phyloP scores from a whole-genome alignment of 352 stramenopile genomes.

The Pythium insidiosum region DNA sequence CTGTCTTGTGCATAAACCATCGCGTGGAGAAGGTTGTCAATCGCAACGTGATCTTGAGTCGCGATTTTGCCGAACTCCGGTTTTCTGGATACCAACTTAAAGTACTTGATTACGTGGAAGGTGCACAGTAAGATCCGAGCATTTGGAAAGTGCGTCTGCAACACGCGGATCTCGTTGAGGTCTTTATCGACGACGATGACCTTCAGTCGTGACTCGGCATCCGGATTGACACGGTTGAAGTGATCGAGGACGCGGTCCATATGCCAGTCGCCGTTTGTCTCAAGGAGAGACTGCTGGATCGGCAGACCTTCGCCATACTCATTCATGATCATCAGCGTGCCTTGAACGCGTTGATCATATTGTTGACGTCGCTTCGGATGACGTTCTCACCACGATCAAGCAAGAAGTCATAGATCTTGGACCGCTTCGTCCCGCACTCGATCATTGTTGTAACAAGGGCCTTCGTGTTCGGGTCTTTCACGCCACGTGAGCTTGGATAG shows the following conservation, averaged over 20 bases:
- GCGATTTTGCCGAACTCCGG: slow-evolving; percentile 12
- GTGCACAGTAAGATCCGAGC: slow-evolving; percentile 2
- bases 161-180: slow-evolving; percentile 7
- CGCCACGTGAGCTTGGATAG: too few species aligned
- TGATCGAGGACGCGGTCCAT: slow-evolving; percentile 1
- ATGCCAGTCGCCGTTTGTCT: slow-evolving; percentile 9
- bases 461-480: too few species aligned
- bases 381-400: too few species aligned
- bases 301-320: too few species aligned
- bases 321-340: too few species aligned
- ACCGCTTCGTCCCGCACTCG: too few species aligned
- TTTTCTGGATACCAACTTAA: not conserved
- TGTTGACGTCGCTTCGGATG: too few species aligned
- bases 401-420: too few species aligned
- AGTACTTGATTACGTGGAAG: slow-evolving; percentile 7
- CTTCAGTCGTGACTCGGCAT: not conserved
- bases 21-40: slow-evolving; percentile 10
- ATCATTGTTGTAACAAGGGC: too few species aligned
- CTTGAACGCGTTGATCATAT: too few species aligned
- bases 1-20: slow-evolving; percentile 10
- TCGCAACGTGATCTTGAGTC: not conserved
- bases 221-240: not conserved
- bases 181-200: slow-evolving; percentile 17
- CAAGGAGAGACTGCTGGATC: slow-evolving; percentile 6
- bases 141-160: not conserved